phyloP scores from a whole-genome alignment of 805 yeast species.

The Saccharomycopsis guyanensis region DNA sequence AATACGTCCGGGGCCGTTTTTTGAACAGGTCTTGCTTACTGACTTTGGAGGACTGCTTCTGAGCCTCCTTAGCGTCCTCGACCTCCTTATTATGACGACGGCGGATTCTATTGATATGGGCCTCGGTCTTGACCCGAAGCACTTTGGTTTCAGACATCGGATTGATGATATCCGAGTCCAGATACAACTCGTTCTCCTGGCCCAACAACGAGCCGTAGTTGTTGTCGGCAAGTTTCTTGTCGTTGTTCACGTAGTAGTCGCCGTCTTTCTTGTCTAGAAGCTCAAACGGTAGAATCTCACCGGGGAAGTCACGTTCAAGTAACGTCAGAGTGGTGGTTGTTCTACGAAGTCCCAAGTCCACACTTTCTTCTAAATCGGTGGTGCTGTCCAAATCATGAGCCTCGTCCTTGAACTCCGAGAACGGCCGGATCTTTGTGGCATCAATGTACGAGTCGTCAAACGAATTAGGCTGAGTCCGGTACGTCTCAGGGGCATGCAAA shows the following conservation, averaged over 20 bases:
- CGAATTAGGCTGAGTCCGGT: conserved; percentile 21
- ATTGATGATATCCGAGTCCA: conserved; percentile 8
- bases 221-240: conserved; percentile 3
- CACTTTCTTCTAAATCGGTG: not conserved
- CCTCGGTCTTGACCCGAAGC: conserved; percentile 12
- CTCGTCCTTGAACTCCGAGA: not conserved
- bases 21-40: not conserved
- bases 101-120: not conserved
- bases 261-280: conserved; percentile 19
- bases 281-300: conserved; percentile 21
- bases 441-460: conserved; percentile 16
- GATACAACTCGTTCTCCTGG: not conserved
- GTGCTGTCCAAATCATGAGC: not conserved
- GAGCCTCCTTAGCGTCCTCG: not conserved
- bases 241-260: conserved; percentile 14
- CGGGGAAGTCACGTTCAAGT: conserved; percentile 22
- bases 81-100: not conserved
- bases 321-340: conserved; percentile 14
- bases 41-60: not conserved
- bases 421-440: not conserved
- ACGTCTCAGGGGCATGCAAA: not conserved
- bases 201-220: conserved; percentile 14
- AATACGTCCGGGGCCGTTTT: conserved; percentile 37
- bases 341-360: not conserved
- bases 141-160: conserved; percentile 8